These are phyloP conservation scores for Teratosphaeria nubilosa DNA, from an alignment of 2,329 filamentous ascomycete genomes.

Conservation along the genomic window DNA sequence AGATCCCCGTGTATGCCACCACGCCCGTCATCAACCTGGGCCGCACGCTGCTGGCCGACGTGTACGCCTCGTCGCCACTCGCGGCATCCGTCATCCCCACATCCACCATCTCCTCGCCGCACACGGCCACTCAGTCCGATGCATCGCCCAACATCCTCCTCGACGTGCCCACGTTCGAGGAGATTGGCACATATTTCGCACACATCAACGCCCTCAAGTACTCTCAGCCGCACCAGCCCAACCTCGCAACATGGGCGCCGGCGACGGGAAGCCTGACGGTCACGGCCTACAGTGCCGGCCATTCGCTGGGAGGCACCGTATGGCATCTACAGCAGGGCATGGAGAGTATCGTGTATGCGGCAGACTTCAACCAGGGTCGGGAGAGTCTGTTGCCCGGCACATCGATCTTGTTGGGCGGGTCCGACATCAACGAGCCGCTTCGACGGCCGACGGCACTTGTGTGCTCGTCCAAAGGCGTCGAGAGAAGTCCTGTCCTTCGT, in stretches of 20 bases:
- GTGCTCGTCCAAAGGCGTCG: constrained; percentile 76
- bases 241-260: constrained; percentile 77
- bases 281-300: constrained; percentile 92
- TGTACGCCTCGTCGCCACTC: constrained; percentile 83
- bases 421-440: constrained; percentile 87
- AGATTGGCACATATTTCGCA: constrained; percentile 87
- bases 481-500: constrained; percentile 53
- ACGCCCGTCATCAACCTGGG: constrained; percentile 87
- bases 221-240: constrained; percentile 86
- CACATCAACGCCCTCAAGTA: constrained; percentile 90
- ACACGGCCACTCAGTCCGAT: constrained; percentile 38
- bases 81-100: constrained; percentile 73
- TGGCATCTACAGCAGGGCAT: constrained; percentile 97
- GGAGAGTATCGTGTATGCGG: constrained; percentile 93
- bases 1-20: constrained; percentile 91
- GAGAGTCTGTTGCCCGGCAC: constrained; percentile 92
- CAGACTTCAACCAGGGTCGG: constrained; percentile 96
- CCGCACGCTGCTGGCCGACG: constrained; percentile 78
- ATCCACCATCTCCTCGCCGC: constrained; percentile 44
- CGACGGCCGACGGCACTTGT: constrained; percentile 88
- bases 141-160: constrained; percentile 51
- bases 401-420: constrained; percentile 78
- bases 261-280: constrained; percentile 85
- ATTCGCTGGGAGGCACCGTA: constrained; percentile 92
- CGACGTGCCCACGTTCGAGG: constrained; percentile 67